Base-by-base conservation (phyloP, 2,329 filamentous ascomycete genomes). In the Fusarium sp. region DNA sequence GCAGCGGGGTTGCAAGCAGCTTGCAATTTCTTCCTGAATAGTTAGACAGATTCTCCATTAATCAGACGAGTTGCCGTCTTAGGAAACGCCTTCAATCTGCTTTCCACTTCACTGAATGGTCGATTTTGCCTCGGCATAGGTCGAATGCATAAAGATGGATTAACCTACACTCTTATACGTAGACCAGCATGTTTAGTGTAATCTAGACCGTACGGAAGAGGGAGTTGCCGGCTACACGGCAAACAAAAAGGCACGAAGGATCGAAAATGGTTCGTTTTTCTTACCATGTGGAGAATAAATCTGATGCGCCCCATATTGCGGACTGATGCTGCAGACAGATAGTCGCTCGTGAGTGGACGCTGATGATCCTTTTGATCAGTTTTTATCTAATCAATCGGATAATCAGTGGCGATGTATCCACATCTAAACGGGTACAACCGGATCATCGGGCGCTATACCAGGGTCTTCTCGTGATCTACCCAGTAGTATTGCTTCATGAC, bases 361-460 rank as follows among this genome's bases (percentile, higher is more conserved):
- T 3, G 2, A 33, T 14, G 15, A 19, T 52, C 19, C 37, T 15
- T 39, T 19, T 2, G 19, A 26, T 33, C 11, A 19, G 10, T 22
- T 26, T 44, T 33, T 39, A 52, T 52, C 49, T 52, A 44, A 52
- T 52, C 49, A 30, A 52, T 52, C 49, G 32, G 28, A 24, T 43
- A 32, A 52, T 52, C 20, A 43, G 26, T 19, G 49, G 3, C 10
- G 0, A 44, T 44, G 6, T 33, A 44, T 32, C 20, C 39, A 24
- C 49, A 44, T 17, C 26, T 10, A 11, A 4, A 13, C 37, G 26
- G 20, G 28, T 15, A 24, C 22, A 3, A 11, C 19, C 39, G 15
- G 49, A 32, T 9, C 7, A 33, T 24, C 20, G n/a, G 20, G 14
- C 15, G 28, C 26, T 26, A 52, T 15, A 4, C 5, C 15, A 10